Base-by-base conservation (phyloP, 352 stramenopile species). In the Globisporangium paddicum region DNA sequence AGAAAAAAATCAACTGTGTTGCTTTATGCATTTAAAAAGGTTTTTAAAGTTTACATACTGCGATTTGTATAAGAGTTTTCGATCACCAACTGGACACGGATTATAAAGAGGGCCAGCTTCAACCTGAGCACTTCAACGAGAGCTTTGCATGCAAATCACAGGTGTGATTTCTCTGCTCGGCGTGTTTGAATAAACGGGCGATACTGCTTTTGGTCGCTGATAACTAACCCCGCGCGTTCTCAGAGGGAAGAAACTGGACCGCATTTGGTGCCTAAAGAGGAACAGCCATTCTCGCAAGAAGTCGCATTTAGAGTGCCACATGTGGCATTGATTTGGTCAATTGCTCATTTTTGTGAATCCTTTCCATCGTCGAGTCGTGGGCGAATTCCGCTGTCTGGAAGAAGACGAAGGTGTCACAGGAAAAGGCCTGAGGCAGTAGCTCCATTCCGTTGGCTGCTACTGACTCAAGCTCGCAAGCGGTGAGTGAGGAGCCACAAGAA, bases 101-200 rank as follows among this genome's bases (percentile, higher is more conserved):
- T 21, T 19, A 23, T 51, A 51, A 30, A 44, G 30, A 55, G 49
- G 50, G 34, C 11, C 0, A 8, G 26, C 28, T 45, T 40, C 28
- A 53, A 53, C 47, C 10, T 37, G 45, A 18, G 18, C 14, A 23
- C 45, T 51, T 51, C 45, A 52, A 52, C 38, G 44, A n/a, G 21
- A 19, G 13, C 7, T 26, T 18, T 56, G 50, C 50, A 56, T 56
- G 50, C 34, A 42, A 46, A 32, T 34, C 32, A 19, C n/a, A 5
- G 4, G 19, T 30, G 19, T 56, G 32, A 56, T 56, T 56, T 56
- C 34, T 19, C 13, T 0, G 30, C 48, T 30, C 50, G 7, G 50
- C 30, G 50, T 46, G 50, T 56, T 56, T 56, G 47, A 34, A 56
- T 56, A 46, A 56, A 56, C 49, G n/a, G n/a, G n/a, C n/a, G 30